phyloP scores from a whole-genome alignment of 768 basidiomycete species.

The Basidioascus undulatus region DNA sequence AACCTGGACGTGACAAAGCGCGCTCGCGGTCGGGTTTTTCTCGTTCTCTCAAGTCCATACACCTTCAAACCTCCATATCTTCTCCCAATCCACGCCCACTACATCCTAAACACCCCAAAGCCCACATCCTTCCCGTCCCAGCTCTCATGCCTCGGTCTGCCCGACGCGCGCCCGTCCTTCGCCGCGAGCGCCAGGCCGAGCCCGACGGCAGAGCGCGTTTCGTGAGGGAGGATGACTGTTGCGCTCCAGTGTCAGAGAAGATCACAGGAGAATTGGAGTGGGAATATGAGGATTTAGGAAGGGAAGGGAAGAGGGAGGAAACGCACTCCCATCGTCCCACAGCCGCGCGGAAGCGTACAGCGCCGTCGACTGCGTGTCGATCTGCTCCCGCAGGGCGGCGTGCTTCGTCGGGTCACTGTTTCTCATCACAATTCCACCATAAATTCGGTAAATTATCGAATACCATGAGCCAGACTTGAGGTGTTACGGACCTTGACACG shows the following conservation, averaged over 20 bases:
- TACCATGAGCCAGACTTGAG: not conserved
- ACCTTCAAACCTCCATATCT: not conserved
- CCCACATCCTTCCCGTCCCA: conserved; percentile 27
- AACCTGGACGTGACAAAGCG: too few relatives aligned
- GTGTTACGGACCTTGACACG: conserved; percentile 54
- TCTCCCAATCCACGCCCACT: conserved; percentile 5
- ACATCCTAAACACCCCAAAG: conserved; percentile 84
- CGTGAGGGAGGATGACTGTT: conserved; percentile 54
- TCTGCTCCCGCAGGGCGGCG: conserved; percentile 44
- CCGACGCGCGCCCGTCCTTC: conserved; percentile 23
- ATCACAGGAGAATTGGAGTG: not conserved
- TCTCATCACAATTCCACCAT: too few relatives aligned
- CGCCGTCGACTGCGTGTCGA: conserved; percentile 70
- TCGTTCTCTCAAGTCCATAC: too few relatives aligned
- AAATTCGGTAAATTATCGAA: conserved; percentile 1
- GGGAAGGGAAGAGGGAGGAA: not conserved
- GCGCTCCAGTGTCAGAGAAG: conserved; percentile 7
- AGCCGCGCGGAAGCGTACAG: conserved; percentile 73
- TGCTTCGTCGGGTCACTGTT: conserved; percentile 58
- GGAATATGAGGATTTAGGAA: not conserved
- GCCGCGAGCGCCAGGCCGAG: conserved; percentile 62
- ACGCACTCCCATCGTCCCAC: conserved; percentile 52
- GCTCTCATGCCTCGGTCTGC: conserved; percentile 21
- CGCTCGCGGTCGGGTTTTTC: too few relatives aligned
- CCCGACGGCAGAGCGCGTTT: conserved; percentile 70